Evolutionary conservation across 2,329 filamentous ascomycete genomes (phyloP).

Genomic region (Cladophialophora bantiana): DNA sequence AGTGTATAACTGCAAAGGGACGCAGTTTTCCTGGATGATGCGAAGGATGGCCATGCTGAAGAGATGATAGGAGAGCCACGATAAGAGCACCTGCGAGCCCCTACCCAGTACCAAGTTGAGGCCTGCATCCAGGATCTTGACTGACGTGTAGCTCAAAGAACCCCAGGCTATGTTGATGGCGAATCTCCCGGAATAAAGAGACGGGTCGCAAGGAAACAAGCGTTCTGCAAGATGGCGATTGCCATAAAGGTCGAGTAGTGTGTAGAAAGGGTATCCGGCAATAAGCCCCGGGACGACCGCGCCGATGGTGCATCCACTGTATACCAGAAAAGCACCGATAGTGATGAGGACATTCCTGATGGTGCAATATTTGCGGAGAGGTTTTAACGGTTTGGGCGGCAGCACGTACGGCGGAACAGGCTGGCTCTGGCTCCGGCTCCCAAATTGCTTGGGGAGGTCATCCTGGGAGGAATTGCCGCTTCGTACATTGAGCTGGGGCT

Average conservation of each 20-base stretch:
- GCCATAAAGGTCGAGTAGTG: background rate
- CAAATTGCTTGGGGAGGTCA: background rate
- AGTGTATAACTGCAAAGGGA: background rate
- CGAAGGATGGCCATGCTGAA: conserved; percentile 1
- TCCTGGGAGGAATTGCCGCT: background rate
- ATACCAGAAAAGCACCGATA: background rate
- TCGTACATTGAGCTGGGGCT: background rate
- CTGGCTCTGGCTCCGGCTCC: background rate
- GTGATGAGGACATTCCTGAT: background rate
- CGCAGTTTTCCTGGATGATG: background rate
- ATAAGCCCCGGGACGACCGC: background rate
- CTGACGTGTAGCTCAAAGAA: background rate
- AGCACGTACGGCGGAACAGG: background rate
- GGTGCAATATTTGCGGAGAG: background rate
- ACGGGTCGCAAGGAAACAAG: background rate
- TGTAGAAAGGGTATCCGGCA: background rate
- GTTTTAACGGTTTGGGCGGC: background rate
- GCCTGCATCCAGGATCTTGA: conserved; percentile 3
- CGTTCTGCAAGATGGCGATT: background rate
- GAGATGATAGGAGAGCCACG: background rate
- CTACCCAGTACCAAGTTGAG: background rate
- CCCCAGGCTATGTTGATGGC: background rate
- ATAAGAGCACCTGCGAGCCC: background rate
- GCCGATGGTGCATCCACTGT: background rate
- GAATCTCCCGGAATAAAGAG: background rate